Conservation (phyloP, 371 early-diverging fungal species). For the Cokeromyces recurvatus region DNA sequence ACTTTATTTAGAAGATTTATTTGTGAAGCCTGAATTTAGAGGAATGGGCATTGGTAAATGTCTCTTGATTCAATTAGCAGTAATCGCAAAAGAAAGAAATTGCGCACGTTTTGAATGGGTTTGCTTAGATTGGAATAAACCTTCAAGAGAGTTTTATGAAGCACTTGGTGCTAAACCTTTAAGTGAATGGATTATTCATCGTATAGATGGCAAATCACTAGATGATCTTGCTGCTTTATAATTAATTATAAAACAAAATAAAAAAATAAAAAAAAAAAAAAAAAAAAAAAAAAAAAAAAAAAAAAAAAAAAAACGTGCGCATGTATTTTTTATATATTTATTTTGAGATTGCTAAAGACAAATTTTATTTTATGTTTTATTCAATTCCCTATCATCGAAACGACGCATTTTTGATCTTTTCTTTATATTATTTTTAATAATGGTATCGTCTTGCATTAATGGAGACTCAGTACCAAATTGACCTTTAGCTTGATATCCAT, state of each 20-base stretch:
- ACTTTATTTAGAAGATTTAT: conserved; percentile 81
- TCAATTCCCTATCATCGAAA: too few relatives aligned
- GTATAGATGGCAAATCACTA: conserved; percentile 56
- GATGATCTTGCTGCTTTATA: conserved; percentile 48
- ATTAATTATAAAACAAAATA: conserved; percentile 2
- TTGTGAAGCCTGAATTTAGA: conserved; percentile 64
- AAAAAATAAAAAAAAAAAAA: too few relatives aligned
- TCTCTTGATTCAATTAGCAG: conserved; percentile 66
- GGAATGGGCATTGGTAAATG: conserved; percentile 68
- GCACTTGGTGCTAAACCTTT: conserved; percentile 57
- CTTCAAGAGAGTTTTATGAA: conserved; percentile 47
- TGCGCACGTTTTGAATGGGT: conserved; percentile 80
- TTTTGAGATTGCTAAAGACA: too few relatives aligned
- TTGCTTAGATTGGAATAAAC: conserved; percentile 14
- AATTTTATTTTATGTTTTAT: too few relatives aligned
- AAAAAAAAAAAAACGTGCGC: too few relatives aligned
- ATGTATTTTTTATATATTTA: too few relatives aligned
- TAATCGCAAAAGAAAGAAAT: conserved; percentile 55
- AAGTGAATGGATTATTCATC: conserved; percentile 67
- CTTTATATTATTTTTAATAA: too few relatives aligned
- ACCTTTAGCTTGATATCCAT: conserved; percentile 59
- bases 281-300: too few relatives aligned
- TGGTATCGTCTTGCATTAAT: too few relatives aligned
- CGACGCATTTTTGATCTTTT: too few relatives aligned
- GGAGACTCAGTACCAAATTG: too few relatives aligned